phyloP scores from a whole-genome alignment of 345 rosid genomes.

The Moricandia arvensis region DNA sequence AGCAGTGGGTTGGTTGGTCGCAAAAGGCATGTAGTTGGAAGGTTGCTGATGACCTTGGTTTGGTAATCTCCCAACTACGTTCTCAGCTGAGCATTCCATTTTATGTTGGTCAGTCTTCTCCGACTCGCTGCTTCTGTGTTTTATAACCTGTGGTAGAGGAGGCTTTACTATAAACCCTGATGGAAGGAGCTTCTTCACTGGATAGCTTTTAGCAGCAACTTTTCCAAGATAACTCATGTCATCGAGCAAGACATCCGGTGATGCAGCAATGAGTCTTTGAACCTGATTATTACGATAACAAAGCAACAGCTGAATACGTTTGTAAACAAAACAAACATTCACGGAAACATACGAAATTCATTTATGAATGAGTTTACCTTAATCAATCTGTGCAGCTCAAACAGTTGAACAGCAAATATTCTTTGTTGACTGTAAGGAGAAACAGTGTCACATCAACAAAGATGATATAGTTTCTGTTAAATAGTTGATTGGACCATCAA shows the following conservation, averaged over 20 bases:
- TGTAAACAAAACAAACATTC: not conserved
- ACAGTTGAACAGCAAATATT: too few relatives aligned
- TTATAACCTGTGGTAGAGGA: slow-evolving; percentile 39
- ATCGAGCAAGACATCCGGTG: slow-evolving; percentile 64
- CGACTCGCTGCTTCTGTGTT: slow-evolving; percentile 38
- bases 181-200: slow-evolving; percentile 45
- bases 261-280: slow-evolving; percentile 68
- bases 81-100: slow-evolving; percentile 40
- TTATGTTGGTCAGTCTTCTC: slow-evolving; percentile 39
- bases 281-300: slow-evolving; percentile 50
- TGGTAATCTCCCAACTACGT: slow-evolving; percentile 14
- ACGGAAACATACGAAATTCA: not conserved
- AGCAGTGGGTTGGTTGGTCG: slow-evolving; percentile 9
- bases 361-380: slow-evolving; percentile 30
- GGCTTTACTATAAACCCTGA: slow-evolving; percentile 43
- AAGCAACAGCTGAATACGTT: slow-evolving; percentile 11
- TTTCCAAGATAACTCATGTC: slow-evolving; percentile 45
- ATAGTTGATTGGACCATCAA: slow-evolving; percentile 50
- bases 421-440: too few relatives aligned
- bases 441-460: too few relatives aligned
- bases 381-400: too few relatives aligned
- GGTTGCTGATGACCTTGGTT: slow-evolving; percentile 31
- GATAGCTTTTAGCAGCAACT: slow-evolving; percentile 45
- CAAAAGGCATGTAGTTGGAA: slow-evolving; percentile 39
- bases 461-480: too few relatives aligned